These are phyloP conservation scores for Dendrostoma leiphaemia DNA, from an alignment of 2,329 filamentous ascomycete genomes.

Conservation along the genomic window DNA sequence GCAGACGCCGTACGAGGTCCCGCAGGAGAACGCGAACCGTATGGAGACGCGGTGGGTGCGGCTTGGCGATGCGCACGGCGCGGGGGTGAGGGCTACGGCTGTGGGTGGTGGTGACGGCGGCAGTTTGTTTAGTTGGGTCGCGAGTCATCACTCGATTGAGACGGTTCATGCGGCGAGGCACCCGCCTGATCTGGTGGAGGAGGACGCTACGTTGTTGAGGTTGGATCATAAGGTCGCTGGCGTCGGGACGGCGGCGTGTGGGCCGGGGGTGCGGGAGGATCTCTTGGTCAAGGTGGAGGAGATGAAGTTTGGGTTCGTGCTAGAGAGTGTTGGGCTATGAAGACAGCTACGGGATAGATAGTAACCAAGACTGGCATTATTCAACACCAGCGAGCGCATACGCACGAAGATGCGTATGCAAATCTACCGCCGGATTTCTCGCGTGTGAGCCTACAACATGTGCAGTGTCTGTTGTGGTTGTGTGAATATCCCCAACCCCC, in stretches of 20 bases:
- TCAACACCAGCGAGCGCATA: too few relatives aligned
- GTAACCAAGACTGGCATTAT: too few relatives aligned
- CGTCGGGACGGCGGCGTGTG: conserved; percentile 48
- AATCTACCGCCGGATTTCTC: too few relatives aligned
- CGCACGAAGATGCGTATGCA: too few relatives aligned
- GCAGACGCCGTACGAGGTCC: conserved; percentile 61
- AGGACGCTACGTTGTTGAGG: conserved; percentile 42
- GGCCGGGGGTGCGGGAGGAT: conserved; percentile 45
- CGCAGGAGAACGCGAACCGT: conserved; percentile 66
- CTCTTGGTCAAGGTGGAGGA: conserved; percentile 40
- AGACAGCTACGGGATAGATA: too few relatives aligned
- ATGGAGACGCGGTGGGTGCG: conserved; percentile 58
- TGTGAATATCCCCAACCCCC: too few relatives aligned
- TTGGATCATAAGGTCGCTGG: conserved; percentile 47
- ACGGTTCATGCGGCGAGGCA: conserved; percentile 59
- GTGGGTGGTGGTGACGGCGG: conserved; percentile 29
- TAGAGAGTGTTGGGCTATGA: conserved; percentile 30
- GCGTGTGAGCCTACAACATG: too few relatives aligned
- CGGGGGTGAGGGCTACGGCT: conserved; percentile 28
- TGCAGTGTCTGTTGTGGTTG: too few relatives aligned
- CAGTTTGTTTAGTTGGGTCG: conserved; percentile 52
- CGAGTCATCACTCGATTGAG: conserved; percentile 49
- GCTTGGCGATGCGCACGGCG: conserved; percentile 25
- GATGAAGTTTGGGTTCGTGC: conserved; percentile 39
- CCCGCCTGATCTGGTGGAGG: conserved; percentile 58